phyloP scores from a whole-genome alignment of 2,329 filamentous ascomycete genomes.

The Fusarium denticulatum region DNA sequence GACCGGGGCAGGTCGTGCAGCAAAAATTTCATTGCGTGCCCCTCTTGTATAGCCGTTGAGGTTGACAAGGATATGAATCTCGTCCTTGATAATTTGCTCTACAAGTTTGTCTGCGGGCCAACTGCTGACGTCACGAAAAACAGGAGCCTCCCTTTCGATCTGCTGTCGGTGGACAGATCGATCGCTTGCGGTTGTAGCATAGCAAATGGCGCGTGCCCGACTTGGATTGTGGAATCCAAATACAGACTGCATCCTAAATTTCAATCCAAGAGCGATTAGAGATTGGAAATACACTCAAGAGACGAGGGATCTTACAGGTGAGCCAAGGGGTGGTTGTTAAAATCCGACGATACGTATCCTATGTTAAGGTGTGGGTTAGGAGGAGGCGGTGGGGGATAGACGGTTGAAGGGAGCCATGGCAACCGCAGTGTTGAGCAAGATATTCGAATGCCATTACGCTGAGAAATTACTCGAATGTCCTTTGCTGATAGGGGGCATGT shows the following conservation, averaged over 20 bases:
- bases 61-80: slow-evolving; percentile 94
- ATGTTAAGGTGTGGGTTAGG: slow-evolving; percentile 87
- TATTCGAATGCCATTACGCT: slow-evolving; percentile 92
- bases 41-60: slow-evolving; percentile 98
- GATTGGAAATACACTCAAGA: not conserved
- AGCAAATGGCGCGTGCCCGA: slow-evolving; percentile 88
- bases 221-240: slow-evolving; percentile 86
- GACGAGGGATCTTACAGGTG: slow-evolving; percentile 69
- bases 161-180: slow-evolving; percentile 88
- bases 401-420: slow-evolving; percentile 83
- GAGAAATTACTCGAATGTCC: slow-evolving; percentile 92
- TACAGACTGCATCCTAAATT: slow-evolving; percentile 87
- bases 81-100: slow-evolving; percentile 84
- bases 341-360: slow-evolving; percentile 97
- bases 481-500: slow-evolving; percentile 92
- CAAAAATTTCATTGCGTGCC: slow-evolving; percentile 97
- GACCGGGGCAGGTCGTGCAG: slow-evolving; percentile 90
- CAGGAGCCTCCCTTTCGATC: slow-evolving; percentile 90
- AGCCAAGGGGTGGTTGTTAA: slow-evolving; percentile 97
- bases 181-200: slow-evolving; percentile 93
- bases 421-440: slow-evolving; percentile 88
- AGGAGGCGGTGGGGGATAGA: slow-evolving; percentile 86
- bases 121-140: slow-evolving; percentile 86
- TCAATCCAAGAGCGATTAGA: slow-evolving; percentile 2
- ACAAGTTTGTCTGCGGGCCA: slow-evolving; percentile 89